Percentiles rank a stretch among this genome's conserved stretches.
These are phyloP conservation scores for Cercospora berteroae DNA, from an alignment of 2,329 filamentous ascomycete species.

Conservation along the genomic window DNA sequence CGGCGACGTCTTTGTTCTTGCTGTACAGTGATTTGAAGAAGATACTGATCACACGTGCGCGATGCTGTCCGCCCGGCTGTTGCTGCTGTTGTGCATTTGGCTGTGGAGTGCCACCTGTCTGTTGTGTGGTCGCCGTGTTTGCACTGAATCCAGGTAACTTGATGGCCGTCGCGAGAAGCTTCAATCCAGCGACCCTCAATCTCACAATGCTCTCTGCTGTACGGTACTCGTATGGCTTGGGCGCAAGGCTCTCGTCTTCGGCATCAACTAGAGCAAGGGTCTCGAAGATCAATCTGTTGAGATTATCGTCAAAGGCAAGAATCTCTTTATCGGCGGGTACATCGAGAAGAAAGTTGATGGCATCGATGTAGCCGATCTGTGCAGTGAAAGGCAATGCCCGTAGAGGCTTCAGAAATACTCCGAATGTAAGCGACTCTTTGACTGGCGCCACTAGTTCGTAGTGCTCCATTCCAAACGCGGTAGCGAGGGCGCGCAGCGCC, in stretches of 20 bases:
- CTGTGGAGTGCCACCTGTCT: constrained; percentile 12
- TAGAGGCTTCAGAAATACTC: constrained; percentile 93
- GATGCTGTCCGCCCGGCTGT: constrained; percentile 59
- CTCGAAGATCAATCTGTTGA: constrained; percentile 88
- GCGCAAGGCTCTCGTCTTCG: constrained; percentile 84
- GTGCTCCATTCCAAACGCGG: constrained; percentile 72
- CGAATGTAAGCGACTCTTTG: constrained; percentile 82
- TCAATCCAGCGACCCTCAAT: constrained; percentile 88
- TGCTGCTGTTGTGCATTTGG: constrained; percentile 21
- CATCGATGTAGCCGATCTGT: constrained; percentile 98
- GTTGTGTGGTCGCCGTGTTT: constrained; percentile 38
- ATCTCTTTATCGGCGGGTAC: constrained; percentile 73
- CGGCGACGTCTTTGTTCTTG: constrained; percentile 86
- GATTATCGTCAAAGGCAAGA: constrained; percentile 84
- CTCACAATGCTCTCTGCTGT: constrained; percentile 95
- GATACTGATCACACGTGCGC: constrained; percentile 73
- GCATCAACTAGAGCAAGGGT: constrained; percentile 91
- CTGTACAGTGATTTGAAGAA: constrained; percentile 98
- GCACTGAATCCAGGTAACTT: constrained; percentile 87
- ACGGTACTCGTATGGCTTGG: constrained; percentile 90
- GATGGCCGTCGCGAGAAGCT: constrained; percentile 89
- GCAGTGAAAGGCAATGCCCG: constrained; percentile 88
- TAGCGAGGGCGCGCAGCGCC: constrained; percentile 76
- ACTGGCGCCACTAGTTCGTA: constrained; percentile 87
- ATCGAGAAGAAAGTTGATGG: constrained; percentile 90